These are phyloP conservation scores for Sporisorium exsertum DNA, from an alignment of 1,284 basidiomycete species.

Conservation along the genomic window DNA sequence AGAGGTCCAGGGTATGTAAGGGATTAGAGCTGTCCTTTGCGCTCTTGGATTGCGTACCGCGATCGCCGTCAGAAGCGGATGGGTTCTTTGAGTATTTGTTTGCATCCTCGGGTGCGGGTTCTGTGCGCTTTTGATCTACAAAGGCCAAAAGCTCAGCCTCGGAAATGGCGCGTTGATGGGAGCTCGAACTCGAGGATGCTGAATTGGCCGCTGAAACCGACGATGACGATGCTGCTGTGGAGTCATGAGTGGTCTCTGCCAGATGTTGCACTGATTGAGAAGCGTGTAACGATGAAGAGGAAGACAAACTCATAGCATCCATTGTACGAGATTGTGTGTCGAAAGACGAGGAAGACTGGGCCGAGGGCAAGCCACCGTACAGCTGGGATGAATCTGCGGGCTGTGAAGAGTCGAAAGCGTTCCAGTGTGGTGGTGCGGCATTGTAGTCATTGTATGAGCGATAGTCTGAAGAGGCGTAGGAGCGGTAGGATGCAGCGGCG, in stretches of 20 bases:
- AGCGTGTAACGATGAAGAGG: constrained; percentile 17
- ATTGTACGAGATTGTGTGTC: constrained; percentile 25
- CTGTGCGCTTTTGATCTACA: constrained; percentile 46
- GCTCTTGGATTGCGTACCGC: constrained; percentile 5
- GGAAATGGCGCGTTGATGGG: constrained; percentile 25
- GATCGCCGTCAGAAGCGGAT: not conserved
- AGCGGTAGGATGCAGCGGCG: constrained; percentile 14
- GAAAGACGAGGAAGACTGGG: constrained; percentile 18
- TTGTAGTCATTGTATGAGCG: constrained; percentile 16
- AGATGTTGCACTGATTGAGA: constrained; percentile 26
- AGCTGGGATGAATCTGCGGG: constrained; percentile 7
- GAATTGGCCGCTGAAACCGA: not conserved
- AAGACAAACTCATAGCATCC: constrained; percentile 19
- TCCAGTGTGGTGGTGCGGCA: constrained; percentile 4
- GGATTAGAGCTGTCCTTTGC: constrained; percentile 15
- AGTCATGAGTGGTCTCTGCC: not conserved
- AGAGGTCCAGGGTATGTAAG: constrained; percentile 61
- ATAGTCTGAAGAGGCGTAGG: constrained; percentile 14
- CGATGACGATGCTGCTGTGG: not conserved
- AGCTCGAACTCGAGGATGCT: constrained; percentile 1
- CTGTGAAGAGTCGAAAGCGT: constrained; percentile 23
- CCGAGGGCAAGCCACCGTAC: constrained; percentile 14
- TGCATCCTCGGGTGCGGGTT: not conserved
- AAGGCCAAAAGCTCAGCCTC: constrained; percentile 53
- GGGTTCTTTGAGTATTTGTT: not conserved